Evolutionary conservation across 225 moss, liverwort and hornwort species (phyloP).

Genomic region (Antitrichia curtipendula): DNA sequence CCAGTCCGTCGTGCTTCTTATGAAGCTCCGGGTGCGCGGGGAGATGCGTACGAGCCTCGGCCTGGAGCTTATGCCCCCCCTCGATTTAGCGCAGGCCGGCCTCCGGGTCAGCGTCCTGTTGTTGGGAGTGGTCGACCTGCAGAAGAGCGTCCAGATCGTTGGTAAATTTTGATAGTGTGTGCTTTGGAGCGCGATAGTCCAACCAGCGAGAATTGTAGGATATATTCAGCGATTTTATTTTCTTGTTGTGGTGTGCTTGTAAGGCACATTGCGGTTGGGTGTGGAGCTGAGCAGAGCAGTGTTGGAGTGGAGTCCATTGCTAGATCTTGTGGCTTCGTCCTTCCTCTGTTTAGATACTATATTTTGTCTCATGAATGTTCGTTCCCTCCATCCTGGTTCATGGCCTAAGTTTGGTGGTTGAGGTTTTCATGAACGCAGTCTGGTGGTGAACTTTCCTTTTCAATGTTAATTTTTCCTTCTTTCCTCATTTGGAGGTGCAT

Average conservation of each 20-base stretch:
- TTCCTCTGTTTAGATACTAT: background rate
- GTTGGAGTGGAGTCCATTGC: background rate
- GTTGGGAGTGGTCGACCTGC: slow-evolving; percentile 22
- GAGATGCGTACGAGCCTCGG: slow-evolving; percentile 4
- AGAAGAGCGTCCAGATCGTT: slow-evolving; percentile 35
- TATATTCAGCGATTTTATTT: background rate
- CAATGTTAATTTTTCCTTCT: background rate
- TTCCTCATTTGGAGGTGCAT: background rate
- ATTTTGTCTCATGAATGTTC: background rate
- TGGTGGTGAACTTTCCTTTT: background rate
- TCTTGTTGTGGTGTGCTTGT: background rate
- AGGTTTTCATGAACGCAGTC: background rate
- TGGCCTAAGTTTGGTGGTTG: background rate
- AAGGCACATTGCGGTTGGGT: background rate
- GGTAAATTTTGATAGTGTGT: slow-evolving; percentile 22
- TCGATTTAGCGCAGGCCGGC: background rate
- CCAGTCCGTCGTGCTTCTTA: background rate
- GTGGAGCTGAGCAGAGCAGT: background rate
- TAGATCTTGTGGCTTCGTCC: background rate
- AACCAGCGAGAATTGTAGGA: slow-evolving; percentile 13
- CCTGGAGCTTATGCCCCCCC: slow-evolving; percentile 18
- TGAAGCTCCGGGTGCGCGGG: background rate
- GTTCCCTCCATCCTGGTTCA: background rate
- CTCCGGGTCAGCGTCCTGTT: slow-evolving; percentile 17
- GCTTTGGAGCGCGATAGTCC: background rate